phyloP scores from a whole-genome alignment of 345 rosid genomes.

The Citrus sinensis region DNA sequence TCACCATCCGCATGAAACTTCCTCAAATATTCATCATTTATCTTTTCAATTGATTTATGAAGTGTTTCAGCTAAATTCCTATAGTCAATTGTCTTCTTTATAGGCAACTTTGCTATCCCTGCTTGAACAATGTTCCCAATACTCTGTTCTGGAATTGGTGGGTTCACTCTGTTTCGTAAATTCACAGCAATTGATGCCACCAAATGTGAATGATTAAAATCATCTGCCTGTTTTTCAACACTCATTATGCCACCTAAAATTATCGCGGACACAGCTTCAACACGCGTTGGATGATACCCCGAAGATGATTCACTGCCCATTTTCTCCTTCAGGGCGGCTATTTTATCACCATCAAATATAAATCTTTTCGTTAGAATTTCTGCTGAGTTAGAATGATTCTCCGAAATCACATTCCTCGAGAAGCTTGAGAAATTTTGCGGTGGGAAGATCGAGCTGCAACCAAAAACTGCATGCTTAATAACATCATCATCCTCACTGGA shows the following conservation, averaged over 20 bases:
- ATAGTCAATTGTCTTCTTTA: background rate
- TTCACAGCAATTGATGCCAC: background rate
- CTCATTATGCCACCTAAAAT: background rate
- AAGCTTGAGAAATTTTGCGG: constrained; percentile 5
- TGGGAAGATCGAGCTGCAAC: constrained; percentile 25
- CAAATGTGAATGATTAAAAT: background rate
- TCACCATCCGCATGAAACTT: background rate
- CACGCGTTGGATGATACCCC: background rate
- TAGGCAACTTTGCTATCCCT: constrained; percentile 19
- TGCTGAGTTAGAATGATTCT: background rate
- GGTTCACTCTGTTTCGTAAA: constrained; percentile 13
- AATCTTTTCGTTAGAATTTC: constrained; percentile 15
- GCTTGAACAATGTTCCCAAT: constrained; percentile 6
- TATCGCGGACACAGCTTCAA: background rate
- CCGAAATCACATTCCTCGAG: background rate
- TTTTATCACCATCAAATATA: constrained; percentile 11
- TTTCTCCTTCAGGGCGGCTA: constrained; percentile 11
- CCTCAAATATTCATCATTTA: no score
- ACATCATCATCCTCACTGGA: no score
- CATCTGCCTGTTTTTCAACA: background rate
- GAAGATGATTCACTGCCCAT: background rate
- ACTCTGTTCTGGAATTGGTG: constrained; percentile 2
- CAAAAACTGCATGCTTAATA: background rate
- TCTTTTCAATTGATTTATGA: constrained; percentile 5
- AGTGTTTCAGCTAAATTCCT: constrained; percentile 7